Percentiles rank a stretch among this genome's conserved stretches.
phyloP scores from a whole-genome alignment of 1,284 basidiomycete species.

The Hemileia vastatrix region DNA sequence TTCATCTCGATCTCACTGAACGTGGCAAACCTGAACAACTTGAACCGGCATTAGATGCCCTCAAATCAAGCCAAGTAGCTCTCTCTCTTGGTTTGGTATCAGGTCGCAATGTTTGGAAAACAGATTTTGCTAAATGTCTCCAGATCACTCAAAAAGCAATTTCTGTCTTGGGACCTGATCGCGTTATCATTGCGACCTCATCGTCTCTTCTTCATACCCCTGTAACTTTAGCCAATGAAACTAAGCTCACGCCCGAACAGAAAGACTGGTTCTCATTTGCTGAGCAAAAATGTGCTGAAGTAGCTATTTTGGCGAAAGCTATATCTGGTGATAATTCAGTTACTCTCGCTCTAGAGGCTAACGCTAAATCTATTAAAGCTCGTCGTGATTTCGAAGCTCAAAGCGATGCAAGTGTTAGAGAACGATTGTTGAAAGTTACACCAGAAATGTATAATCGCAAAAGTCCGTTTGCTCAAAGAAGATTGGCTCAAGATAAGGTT shows the following conservation, averaged over 20 bases:
- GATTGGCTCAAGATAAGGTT: conserved; percentile 78
- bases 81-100: conserved; percentile 95
- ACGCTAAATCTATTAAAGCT: conserved; percentile 82
- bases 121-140: conserved; percentile 76
- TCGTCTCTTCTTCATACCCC: conserved; percentile 98
- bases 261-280: conserved; percentile 99
- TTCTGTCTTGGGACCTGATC: conserved; percentile 61
- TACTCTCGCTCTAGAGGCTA: conserved; percentile 63
- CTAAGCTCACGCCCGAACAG: conserved; percentile 78
- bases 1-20: conserved; percentile 87
- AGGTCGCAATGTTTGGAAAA: conserved; percentile 99
- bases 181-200: conserved; percentile 87
- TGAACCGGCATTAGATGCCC: conserved; percentile 66
- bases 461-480: conserved; percentile 77
- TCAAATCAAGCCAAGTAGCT: conserved; percentile 69
- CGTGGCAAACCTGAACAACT: conserved; percentile 71
- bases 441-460: conserved; percentile 79
- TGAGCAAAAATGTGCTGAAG: conserved; percentile 88
- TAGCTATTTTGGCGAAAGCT: conserved; percentile 72
- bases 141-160: conserved; percentile 76
- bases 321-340: conserved; percentile 59
- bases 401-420: conserved; percentile 90
- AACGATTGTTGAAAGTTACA: conserved; percentile 86
- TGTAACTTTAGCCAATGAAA: conserved; percentile 86
- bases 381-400: conserved; percentile 92